phyloP scores from a whole-genome alignment of 768 basidiomycete genomes.

The Pleurotus sapidus region DNA sequence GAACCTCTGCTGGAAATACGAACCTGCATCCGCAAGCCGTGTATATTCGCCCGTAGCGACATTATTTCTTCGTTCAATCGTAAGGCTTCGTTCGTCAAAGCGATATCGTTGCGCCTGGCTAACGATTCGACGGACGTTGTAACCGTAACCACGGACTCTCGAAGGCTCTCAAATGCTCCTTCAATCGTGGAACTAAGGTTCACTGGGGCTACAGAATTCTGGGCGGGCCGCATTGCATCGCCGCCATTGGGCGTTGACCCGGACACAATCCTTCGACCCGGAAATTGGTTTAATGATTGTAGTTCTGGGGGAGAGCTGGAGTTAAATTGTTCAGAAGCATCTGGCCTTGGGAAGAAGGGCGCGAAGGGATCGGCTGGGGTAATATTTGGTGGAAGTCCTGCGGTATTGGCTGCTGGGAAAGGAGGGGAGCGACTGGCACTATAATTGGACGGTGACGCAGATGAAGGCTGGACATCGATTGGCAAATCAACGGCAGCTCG shows the following conservation, averaged over 20 bases:
- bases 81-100: constrained; percentile 67
- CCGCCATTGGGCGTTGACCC: constrained; percentile 7
- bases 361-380: constrained; percentile 12
- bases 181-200: constrained; percentile 62
- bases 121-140: constrained; percentile 60
- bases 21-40: constrained; percentile 81
- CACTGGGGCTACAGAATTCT: constrained; percentile 50
- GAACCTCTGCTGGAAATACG: constrained; percentile 14
- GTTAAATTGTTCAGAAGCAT: constrained; percentile 8
- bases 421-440: not conserved
- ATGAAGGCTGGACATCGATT: not conserved
- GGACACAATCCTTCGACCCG: constrained; percentile 9
- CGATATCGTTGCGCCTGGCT: constrained; percentile 61
- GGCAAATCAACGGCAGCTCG: not conserved
- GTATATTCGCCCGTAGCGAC: constrained; percentile 63
- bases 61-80: constrained; percentile 73
- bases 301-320: constrained; percentile 12
- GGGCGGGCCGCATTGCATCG: constrained; percentile 12
- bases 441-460: not conserved
- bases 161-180: constrained; percentile 54
- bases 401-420: not conserved
- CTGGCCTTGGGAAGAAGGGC: constrained; percentile 17
- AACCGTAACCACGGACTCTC: constrained; percentile 59
- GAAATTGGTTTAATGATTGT: constrained; percentile 13
- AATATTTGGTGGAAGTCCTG: not conserved